phyloP scores from a whole-genome alignment of 352 stramenopile species.

The Phytophthora agathidicida region DNA sequence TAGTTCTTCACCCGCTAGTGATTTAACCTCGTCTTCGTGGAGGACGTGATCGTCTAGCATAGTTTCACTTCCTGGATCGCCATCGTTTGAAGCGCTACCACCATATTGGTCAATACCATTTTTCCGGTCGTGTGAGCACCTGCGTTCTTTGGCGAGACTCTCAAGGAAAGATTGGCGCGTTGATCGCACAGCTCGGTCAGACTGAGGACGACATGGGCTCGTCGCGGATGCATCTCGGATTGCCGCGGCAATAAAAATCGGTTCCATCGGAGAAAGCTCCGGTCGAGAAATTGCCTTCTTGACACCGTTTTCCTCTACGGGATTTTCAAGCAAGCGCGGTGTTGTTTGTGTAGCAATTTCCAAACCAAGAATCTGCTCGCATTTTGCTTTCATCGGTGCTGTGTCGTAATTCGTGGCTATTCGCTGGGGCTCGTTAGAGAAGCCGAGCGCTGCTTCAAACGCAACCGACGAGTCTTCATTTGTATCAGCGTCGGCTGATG shows the following conservation, averaged over 20 bases:
- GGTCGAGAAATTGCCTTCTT: not conserved
- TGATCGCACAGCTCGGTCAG: slow-evolving; percentile 8
- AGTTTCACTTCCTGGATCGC: not conserved
- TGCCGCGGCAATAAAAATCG: not conserved
- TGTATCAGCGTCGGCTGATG: not conserved
- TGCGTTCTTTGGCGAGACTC: slow-evolving; percentile 11
- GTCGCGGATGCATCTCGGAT: slow-evolving; percentile 6
- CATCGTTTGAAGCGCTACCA: not conserved
- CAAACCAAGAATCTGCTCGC: slow-evolving; percentile 4
- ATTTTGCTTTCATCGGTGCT: slow-evolving; percentile 18
- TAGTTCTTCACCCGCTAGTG: not conserved
- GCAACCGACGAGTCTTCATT: not conserved
- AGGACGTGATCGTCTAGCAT: not conserved
- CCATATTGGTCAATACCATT: not conserved
- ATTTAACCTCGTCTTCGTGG: not conserved
- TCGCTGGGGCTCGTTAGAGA: slow-evolving; percentile 44
- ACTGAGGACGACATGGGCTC: slow-evolving; percentile 28
- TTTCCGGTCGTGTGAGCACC: not conserved
- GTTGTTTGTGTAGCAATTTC: slow-evolving; percentile 30
- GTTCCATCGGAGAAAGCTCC: slow-evolving; percentile 6
- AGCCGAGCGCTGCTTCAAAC: slow-evolving; percentile 50
- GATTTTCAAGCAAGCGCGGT: slow-evolving; percentile 7
- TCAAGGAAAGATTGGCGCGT: slow-evolving; percentile 31
- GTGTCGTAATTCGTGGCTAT: slow-evolving; percentile 25
- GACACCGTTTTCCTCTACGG: not conserved